Conservation (phyloP, 208 protist species). For the Sergeia podlipaevii region DNA sequence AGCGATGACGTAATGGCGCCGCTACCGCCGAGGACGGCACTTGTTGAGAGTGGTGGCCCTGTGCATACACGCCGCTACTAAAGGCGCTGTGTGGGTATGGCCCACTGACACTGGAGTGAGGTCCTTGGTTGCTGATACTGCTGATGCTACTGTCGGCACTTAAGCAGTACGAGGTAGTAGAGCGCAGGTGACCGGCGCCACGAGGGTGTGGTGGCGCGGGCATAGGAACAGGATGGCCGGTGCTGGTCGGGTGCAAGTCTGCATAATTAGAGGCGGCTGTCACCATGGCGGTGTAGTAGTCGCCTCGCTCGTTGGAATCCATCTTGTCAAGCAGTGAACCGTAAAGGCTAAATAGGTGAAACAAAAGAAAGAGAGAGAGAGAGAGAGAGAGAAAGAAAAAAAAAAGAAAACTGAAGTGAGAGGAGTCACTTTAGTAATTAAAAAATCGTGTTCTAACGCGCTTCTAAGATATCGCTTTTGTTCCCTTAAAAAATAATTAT, state of each 20-base stretch:
- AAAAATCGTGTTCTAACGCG: too few relatives aligned
- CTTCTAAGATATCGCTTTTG: too few relatives aligned
- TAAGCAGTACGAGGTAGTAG: constrained; percentile 5
- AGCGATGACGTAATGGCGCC: too few relatives aligned
- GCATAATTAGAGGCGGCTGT: constrained; percentile 39
- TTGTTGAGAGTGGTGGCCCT: too few relatives aligned
- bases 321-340: constrained; percentile 8
- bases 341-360: not conserved
- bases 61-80: too few relatives aligned
- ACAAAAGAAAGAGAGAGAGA: not conserved
- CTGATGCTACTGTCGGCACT: constrained; percentile 14
- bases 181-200: not conserved
- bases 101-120: not conserved
- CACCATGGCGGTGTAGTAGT: constrained; percentile 60
- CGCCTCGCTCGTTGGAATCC: constrained; percentile 12
- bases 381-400: not conserved
- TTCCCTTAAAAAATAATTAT: too few relatives aligned
- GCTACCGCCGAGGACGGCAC: too few relatives aligned
- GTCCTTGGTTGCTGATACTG: not conserved
- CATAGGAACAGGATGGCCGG: not conserved
- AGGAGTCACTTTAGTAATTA: too few relatives aligned
- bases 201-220: not conserved
- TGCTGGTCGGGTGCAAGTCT: constrained; percentile 9
- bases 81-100: too few relatives aligned
- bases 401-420: constrained; percentile 5